Evolutionary conservation across 345 rosid genomes (phyloP).

Genomic region (Heritiera fomes): DNA sequence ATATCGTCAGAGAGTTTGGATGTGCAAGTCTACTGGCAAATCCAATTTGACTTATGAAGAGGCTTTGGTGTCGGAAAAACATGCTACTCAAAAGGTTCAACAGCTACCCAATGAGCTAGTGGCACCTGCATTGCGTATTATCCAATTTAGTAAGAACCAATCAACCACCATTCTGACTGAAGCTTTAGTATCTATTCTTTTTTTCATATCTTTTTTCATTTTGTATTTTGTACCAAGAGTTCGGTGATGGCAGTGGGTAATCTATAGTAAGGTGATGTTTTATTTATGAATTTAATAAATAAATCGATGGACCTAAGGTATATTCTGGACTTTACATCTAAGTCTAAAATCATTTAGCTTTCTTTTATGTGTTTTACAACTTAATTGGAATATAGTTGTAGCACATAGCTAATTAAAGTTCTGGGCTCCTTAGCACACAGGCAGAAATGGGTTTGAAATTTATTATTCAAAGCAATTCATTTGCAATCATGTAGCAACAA

Average conservation of each 20-base stretch:
- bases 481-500: constrained; percentile 6
- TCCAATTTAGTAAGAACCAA: constrained; percentile 79
- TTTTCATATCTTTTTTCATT: not conserved
- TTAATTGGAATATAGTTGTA: not conserved
- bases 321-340: constrained; percentile 11
- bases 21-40: constrained; percentile 83
- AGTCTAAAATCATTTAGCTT: not conserved
- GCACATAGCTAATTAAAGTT: not conserved
- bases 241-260: not conserved
- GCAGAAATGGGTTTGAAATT: not conserved
- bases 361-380: not conserved
- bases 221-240: not conserved
- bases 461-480: not conserved
- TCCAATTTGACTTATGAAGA: constrained; percentile 85
- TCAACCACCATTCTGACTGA: not conserved
- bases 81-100: constrained; percentile 69
- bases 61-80: constrained; percentile 91
- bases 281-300: not conserved
- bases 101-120: constrained; percentile 70
- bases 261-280: not conserved
- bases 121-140: constrained; percentile 60
- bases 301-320: not conserved
- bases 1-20: constrained; percentile 82
- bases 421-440: not conserved
- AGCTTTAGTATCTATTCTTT: constrained; percentile 2